Conservation (phyloP, 2,329 filamentous ascomycete genomes). For the Leptographium flavum region DNA sequence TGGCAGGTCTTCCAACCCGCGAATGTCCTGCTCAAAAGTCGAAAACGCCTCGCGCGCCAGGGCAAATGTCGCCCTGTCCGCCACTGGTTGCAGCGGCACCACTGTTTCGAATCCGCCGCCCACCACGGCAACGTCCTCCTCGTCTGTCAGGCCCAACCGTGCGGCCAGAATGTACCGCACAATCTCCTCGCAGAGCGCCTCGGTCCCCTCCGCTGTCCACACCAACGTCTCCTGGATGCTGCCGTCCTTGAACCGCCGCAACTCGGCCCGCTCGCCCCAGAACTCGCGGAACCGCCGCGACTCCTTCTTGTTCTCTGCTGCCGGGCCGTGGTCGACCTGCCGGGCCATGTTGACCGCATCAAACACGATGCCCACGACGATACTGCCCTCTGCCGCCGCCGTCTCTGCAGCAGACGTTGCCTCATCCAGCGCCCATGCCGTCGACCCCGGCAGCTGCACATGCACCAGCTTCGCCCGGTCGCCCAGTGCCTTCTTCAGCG, state of each 20-base stretch:
- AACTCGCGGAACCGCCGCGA: constrained; percentile 74
- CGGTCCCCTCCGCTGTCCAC: constrained; percentile 53
- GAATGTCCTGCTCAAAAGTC: constrained; percentile 61
- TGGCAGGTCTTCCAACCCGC: constrained; percentile 67
- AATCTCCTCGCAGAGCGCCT: constrained; percentile 67
- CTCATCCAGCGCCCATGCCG: constrained; percentile 32
- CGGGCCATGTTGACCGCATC: constrained; percentile 59
- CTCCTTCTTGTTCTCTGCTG: constrained; percentile 72
- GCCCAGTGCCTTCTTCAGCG: constrained; percentile 57
- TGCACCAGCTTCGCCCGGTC: constrained; percentile 60
- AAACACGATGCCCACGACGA: constrained; percentile 50
- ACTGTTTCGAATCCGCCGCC: constrained; percentile 31
- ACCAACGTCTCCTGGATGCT: constrained; percentile 85
- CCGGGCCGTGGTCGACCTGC: constrained; percentile 74
- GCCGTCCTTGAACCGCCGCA: constrained; percentile 89
- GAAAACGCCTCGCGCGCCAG: constrained; percentile 55
- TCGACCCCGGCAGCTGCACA: constrained; percentile 27
- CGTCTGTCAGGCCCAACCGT: constrained; percentile 46
- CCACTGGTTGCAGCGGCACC: constrained; percentile 28
- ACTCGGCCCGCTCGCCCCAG: constrained; percentile 87
- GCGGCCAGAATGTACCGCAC: constrained; percentile 53
- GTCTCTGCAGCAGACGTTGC: constrained; percentile 11
- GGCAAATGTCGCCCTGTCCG: constrained; percentile 48
- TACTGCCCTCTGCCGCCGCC: neutral
- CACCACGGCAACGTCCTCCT: constrained; percentile 36